Evolutionary conservation across 768 basidiomycete genomes (phyloP), one percentile per base, ranked within the genome.

Genomic region (Amanita pseudoporphyria): DNA sequence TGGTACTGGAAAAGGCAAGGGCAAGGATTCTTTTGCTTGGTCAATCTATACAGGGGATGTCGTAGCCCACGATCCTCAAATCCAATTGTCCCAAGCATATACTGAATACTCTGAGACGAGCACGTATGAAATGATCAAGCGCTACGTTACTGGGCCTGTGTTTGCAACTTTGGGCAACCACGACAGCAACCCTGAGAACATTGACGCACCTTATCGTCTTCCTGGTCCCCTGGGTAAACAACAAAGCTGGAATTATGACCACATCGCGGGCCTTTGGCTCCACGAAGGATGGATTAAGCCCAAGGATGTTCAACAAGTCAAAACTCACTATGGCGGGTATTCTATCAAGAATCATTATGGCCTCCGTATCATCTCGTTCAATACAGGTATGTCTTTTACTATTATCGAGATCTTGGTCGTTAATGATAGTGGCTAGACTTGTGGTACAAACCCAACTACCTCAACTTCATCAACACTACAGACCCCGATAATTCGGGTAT

Each of bases 91-190:
- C 6, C 72, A 80, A 80, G 77, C 51, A 52, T 71, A 53, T 6
- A 26, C 21, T 36, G 19, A n/a, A 13, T 32, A 36, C 43, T 46
- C 19, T 37, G 38, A 35, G 9, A 33, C 51, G 31, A 40, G 36
- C 21, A n/a, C 48, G 12, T 88, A 77, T 58, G 82, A 81, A 53
- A 69, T 88, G 31, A 74, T 86, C 64, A 82, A 76, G 62, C 68
- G 68, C 13, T 70, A 71, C 56, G 70, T 78, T 13, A 69, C 74
- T 12, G 82, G 83, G 0, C 84, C 86, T n/a, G 74, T 87, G 2
- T 89, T 87, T 54, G 78, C 82, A 24, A 77, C 81, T 0, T 66
- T 88, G 7, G 86, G 86, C 7, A 89, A 89, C 59, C 86, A 89
- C 56, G 86, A 89, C 59, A 80, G 72, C 36, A 84, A 81, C 60